These are phyloP conservation scores for Suhomyces prunicola DNA, from an alignment of 805 yeast species.

Conservation along the genomic window DNA sequence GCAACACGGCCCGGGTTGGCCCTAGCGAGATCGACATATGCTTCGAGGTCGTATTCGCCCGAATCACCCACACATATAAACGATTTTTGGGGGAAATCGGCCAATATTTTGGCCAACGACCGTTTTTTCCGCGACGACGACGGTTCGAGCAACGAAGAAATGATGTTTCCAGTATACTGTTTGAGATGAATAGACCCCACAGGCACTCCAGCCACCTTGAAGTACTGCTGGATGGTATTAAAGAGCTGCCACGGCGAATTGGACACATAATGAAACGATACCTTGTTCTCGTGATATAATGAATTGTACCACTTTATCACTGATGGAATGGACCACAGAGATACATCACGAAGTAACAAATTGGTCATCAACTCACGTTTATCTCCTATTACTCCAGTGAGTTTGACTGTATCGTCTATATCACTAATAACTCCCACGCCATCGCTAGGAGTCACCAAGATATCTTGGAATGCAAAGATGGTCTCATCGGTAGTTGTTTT, in stretches of 20 bases:
- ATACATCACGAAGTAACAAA: slow-evolving; percentile 63
- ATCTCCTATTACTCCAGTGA: slow-evolving; percentile 87
- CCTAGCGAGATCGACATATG: slow-evolving; percentile 70
- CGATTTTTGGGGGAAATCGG: slow-evolving; percentile 72
- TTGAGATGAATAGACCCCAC: slow-evolving; percentile 81
- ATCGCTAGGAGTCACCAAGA: slow-evolving; percentile 35
- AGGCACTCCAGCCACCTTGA: slow-evolving; percentile 60
- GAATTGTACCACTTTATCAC: slow-evolving; percentile 68
- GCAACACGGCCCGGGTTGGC: slow-evolving; percentile 58
- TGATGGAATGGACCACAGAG: slow-evolving; percentile 70
- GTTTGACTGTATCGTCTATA: slow-evolving; percentile 89
- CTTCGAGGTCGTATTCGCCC: slow-evolving; percentile 93
- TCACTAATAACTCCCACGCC: slow-evolving; percentile 84
- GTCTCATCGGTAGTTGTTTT: slow-evolving; percentile 46
- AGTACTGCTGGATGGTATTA: slow-evolving; percentile 54
- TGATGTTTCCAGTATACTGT: slow-evolving; percentile 79
- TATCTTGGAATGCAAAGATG: slow-evolving; percentile 45
- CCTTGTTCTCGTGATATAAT: slow-evolving; percentile 42
- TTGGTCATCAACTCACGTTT: slow-evolving; percentile 79
- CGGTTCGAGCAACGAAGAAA: slow-evolving; percentile 83
- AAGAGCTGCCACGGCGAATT: slow-evolving; percentile 93
- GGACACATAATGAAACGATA: slow-evolving; percentile 87
- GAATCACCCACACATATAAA: slow-evolving; percentile 92
- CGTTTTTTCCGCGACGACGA: slow-evolving; percentile 75
- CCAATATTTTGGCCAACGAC: slow-evolving; percentile 57